Conservation (phyloP, 768 basidiomycete genomes). For the Lactarius evosmus region DNA sequence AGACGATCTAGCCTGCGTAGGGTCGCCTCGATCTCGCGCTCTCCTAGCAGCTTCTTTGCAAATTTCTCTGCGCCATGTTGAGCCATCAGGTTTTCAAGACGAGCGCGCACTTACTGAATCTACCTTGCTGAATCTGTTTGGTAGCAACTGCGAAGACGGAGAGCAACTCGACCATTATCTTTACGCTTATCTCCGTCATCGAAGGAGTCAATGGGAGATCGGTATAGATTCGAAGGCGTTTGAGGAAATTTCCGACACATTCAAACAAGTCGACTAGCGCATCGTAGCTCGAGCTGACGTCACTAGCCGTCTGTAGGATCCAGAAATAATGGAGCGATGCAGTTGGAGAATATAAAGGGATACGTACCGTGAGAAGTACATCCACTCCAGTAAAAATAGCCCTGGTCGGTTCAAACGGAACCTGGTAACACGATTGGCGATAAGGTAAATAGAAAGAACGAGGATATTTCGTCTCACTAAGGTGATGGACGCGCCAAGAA, state of each 20-base stretch:
- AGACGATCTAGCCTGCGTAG: slow-evolving; percentile 13
- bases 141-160: background rate
- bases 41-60: slow-evolving; percentile 2
- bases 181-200: background rate
- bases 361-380: background rate
- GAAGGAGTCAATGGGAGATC: background rate
- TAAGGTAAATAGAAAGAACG: too few species aligned
- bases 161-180: slow-evolving; percentile 8
- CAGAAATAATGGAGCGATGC: background rate
- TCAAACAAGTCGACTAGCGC: slow-evolving; percentile 3
- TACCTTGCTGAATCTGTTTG: slow-evolving; percentile 7
- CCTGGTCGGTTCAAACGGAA: background rate
- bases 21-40: background rate
- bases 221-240: background rate
- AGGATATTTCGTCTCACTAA: background rate
- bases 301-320: background rate
- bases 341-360: background rate
- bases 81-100: background rate
- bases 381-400: background rate
- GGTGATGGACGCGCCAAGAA: background rate
- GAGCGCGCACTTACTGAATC: background rate
- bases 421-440: background rate
- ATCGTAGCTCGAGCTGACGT: slow-evolving; percentile 3
- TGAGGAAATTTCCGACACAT: background rate
- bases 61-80: background rate